These are phyloP conservation scores for Cucurbita argyrosperma DNA, from an alignment of 306 rosid genomes.

Conservation along the genomic window DNA sequence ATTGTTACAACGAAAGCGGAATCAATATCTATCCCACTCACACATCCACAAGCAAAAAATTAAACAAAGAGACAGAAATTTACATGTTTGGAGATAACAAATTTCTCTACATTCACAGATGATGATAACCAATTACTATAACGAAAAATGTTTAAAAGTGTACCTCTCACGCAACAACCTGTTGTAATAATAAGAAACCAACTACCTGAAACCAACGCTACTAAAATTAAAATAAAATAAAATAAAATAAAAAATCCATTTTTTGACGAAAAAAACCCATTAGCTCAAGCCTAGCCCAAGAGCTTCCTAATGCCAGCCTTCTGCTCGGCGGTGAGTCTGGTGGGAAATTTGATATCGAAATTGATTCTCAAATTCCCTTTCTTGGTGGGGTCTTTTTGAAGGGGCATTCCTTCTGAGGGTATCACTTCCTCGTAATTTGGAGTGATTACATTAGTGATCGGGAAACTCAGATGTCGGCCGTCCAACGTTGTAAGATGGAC, in stretches of 20 bases:
- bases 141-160: too few species aligned
- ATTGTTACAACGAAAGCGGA: too few species aligned
- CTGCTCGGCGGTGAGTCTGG: conserved; percentile 8
- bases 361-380: conserved; percentile 12
- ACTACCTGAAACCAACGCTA: neutral
- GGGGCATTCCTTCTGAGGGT: conserved; percentile 13
- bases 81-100: too few species aligned
- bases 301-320: conserved; percentile 2
- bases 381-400: conserved; percentile 13
- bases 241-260: neutral
- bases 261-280: neutral
- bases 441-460: conserved; percentile 9
- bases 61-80: too few species aligned
- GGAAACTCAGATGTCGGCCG: conserved; percentile 1
- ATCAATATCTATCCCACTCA: too few species aligned
- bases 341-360: conserved; percentile 12
- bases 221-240: too few species aligned
- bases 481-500: conserved; percentile 12
- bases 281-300: neutral
- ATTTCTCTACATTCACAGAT: too few species aligned
- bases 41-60: too few species aligned
- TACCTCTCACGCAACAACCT: too few species aligned
- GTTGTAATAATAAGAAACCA: neutral
- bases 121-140: too few species aligned
- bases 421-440: conserved; percentile 17